Base-by-base conservation (phyloP, 345 rosid genomes). In the Chamaenerion angustifolium region DNA sequence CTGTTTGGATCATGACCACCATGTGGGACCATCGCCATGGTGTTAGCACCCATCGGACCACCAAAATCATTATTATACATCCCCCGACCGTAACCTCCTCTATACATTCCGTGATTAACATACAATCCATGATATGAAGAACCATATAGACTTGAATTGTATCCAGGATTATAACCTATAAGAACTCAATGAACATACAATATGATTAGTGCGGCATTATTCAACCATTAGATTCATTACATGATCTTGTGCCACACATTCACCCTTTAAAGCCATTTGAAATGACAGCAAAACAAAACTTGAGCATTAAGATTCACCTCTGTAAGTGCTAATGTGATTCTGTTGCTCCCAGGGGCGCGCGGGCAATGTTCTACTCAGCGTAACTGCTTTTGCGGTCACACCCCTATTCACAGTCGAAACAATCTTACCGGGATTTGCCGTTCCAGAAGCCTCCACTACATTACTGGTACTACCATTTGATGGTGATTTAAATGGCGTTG, bases 391-490 rank as follows among this genome's bases (percentile, higher is more conserved):
- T 7, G 60, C 69, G 56, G 71, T 60, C 1, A 78, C 52, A 66
- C 66, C 72, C 49, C 67, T 65, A 60, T 69, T 70, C 11, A 47
- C 51, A 42, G 79, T 40, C 0, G 93, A 52, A 66, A 85, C 83
- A 35, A 84, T 68, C 58, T 88, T 95, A 43, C 99, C 96, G 0
- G 95, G 96, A 53, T 52, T 77, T 3, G 90, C 95, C 25, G 99
- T 88, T 55, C 99, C 96, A 3, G 99, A 84, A 59, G 92, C 88
- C 69, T 92, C 96, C 18, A 92, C 96, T 6, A 85, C 88, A 66
- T 72, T 86, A 56, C 88, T 87, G 7, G 96, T 92, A 79, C 72
- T 88, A 18, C 95, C 90, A 43, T 75, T 48, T 3, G 96, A 81
- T 18, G 99, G 81, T 9, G 99, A 95, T 62, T 79, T 92, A 51